A percentile compares a stretch with the other conserved stretches of the same genome.
These are phyloP conservation scores for Talaromyces sp. DNA, from an alignment of 2,329 filamentous ascomycete species.

Conservation along the genomic window DNA sequence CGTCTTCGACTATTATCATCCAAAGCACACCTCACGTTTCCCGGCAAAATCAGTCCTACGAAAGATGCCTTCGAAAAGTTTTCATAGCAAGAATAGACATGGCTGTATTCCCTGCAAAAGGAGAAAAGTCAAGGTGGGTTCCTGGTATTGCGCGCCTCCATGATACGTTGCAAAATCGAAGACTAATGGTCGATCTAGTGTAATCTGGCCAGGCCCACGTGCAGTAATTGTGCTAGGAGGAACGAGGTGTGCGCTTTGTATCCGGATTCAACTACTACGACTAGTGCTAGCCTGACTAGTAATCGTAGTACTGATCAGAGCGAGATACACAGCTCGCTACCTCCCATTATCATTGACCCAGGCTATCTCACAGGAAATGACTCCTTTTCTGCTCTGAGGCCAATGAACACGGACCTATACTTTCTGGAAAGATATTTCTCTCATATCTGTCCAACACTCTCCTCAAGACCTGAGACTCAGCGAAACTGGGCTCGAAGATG, in stretches of 20 bases:
- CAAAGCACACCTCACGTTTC: not conserved
- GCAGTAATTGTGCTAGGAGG: conserved; percentile 13
- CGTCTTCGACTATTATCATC: not conserved
- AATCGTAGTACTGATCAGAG: not conserved
- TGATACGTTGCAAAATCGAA: not conserved
- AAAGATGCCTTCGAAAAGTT: conserved; percentile 12
- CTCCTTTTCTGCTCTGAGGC: not conserved
- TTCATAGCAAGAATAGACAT: conserved; percentile 16
- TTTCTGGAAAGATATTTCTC: conserved; percentile 14
- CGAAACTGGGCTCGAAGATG: conserved; percentile 8
- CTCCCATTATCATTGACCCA: not conserved
- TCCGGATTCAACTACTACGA: not conserved
- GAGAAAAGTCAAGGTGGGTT: conserved; percentile 10
- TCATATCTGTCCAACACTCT: conserved; percentile 14
- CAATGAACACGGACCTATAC: not conserved
- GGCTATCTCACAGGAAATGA: not conserved
- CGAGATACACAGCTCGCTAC: not conserved
- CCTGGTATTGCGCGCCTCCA: too few species aligned
- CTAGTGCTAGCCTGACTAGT: not conserved
- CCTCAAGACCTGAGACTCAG: conserved; percentile 6
- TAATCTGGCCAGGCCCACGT: conserved; percentile 9
- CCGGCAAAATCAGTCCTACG: not conserved
- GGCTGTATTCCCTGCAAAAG: conserved; percentile 15
- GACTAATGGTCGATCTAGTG: not conserved
- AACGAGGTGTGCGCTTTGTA: conserved; percentile 1